phyloP scores from a whole-genome alignment of 2,329 filamentous ascomycete species.

The Thielaviopsis populi region DNA sequence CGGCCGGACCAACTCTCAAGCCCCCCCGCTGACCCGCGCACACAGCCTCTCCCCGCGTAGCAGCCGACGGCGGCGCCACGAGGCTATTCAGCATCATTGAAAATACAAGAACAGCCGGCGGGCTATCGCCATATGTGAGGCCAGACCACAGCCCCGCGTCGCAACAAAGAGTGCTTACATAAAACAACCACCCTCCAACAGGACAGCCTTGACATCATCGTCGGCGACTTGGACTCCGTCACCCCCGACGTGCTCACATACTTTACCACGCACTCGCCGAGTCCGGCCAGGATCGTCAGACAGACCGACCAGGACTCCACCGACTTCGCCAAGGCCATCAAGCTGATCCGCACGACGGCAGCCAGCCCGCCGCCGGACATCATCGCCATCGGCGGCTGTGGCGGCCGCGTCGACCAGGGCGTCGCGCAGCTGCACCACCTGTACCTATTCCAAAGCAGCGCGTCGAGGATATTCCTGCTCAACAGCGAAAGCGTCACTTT shows the following conservation, averaged over 20 bases:
- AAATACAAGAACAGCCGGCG: conserved; percentile 9
- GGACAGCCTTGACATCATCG: conserved; percentile 54
- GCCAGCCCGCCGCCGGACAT: conserved; percentile 37
- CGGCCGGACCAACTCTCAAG: neutral
- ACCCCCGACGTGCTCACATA: conserved; percentile 44
- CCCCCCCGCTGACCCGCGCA: too few relatives aligned
- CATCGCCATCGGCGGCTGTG: conserved; percentile 70
- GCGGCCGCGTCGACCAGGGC: conserved; percentile 83
- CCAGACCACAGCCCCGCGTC: neutral
- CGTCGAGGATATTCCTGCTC: conserved; percentile 55
- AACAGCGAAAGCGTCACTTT: conserved; percentile 72
- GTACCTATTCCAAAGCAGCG: conserved; percentile 44
- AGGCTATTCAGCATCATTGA: conserved; percentile 37
- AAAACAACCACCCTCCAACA: conserved; percentile 21
- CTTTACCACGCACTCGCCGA: conserved; percentile 39
- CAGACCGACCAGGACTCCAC: conserved; percentile 76
- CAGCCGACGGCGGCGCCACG: conserved; percentile 87
- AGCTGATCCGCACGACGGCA: conserved; percentile 35
- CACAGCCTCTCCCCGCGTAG: conserved; percentile 52
- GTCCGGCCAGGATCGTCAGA: conserved; percentile 44
- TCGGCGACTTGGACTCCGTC: conserved; percentile 86
- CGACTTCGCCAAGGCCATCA: conserved; percentile 75
- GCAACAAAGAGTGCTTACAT: neutral
- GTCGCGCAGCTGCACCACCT: conserved; percentile 81
- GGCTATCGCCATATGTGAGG: conserved; percentile 8